Conservation (phyloP, 306 rosid genomes). For the Ormosia emarginata region DNA sequence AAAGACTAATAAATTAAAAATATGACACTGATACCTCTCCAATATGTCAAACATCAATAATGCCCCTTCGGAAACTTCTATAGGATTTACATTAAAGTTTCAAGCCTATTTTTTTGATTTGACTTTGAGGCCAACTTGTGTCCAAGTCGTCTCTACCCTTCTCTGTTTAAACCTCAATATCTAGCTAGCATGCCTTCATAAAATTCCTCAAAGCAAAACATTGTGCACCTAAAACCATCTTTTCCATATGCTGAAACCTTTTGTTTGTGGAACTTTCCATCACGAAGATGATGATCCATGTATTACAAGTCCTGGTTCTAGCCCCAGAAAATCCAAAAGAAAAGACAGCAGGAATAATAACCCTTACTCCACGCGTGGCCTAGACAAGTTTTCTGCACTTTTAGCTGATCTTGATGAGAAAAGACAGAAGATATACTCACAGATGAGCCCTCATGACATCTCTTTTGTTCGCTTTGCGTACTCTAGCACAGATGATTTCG, state of each 20-base stretch:
- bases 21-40: neutral
- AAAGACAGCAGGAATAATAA: conserved; percentile 38
- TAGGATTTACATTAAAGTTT: conserved; percentile 17
- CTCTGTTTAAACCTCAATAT: conserved; percentile 10
- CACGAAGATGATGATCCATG: conserved; percentile 33
- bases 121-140: conserved; percentile 24
- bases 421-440: conserved; percentile 64
- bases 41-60: conserved; percentile 29
- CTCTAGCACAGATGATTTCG: conserved; percentile 59
- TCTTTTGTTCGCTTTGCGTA: conserved; percentile 68
- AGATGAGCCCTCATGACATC: conserved; percentile 48
- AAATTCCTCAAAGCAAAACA: neutral
- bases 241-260: conserved; percentile 41
- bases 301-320: conserved; percentile 32
- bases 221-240: neutral
- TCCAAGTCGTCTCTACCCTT: conserved; percentile 19
- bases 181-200: neutral
- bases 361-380: conserved; percentile 78
- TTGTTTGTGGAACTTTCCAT: conserved; percentile 53
- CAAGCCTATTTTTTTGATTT: conserved; percentile 5
- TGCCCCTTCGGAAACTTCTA: conserved; percentile 52
- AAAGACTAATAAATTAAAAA: conserved; percentile 17
- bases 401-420: conserved; percentile 75
- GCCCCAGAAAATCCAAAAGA: conserved; percentile 40
- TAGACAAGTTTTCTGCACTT: conserved; percentile 79